These are phyloP conservation scores for Eleusine coracana DNA, from an alignment of 176 grass and related monocot genomes.

Conservation along the genomic window DNA sequence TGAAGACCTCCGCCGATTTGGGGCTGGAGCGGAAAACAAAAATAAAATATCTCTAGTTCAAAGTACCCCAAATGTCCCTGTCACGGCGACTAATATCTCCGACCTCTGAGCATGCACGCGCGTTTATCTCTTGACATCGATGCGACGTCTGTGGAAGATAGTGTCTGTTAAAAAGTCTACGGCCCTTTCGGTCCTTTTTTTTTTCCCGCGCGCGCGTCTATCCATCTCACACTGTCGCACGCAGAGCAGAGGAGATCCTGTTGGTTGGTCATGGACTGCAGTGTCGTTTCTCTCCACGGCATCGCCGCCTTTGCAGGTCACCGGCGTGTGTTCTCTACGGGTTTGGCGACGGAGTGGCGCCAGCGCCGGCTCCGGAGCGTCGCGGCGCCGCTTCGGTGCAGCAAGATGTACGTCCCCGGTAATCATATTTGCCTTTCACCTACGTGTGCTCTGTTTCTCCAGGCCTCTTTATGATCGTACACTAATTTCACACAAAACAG, in stretches of 20 bases:
- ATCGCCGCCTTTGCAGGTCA: not conserved
- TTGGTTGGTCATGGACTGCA: slow-evolving; percentile 18
- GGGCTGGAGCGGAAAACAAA: not conserved
- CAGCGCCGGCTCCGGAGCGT: slow-evolving; percentile 5
- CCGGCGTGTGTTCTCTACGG: not conserved
- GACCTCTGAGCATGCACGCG: not conserved
- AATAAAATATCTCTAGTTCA: not conserved
- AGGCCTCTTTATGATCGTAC: not conserved
- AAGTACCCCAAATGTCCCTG: not conserved
- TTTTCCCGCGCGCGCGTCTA: not conserved
- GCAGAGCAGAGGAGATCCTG: not conserved
- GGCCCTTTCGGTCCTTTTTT: not conserved
- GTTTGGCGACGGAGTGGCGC: not conserved
- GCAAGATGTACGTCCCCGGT: slow-evolving; percentile 81
- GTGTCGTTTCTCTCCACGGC: not conserved
- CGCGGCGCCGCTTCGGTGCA: slow-evolving; percentile 39
- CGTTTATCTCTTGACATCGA: not conserved
- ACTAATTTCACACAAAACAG: not conserved
- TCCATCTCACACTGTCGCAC: not conserved
- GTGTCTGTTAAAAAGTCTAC: not conserved
- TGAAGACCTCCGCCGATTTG: too few species aligned
- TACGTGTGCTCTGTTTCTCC: not conserved
- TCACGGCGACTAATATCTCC: not conserved
- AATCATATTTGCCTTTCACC: slow-evolving; percentile 7
- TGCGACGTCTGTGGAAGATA: not conserved